Evolutionary conservation across 2,329 filamentous ascomycete genomes (phyloP).

Genomic region (Scortechinia acanthostroma): DNA sequence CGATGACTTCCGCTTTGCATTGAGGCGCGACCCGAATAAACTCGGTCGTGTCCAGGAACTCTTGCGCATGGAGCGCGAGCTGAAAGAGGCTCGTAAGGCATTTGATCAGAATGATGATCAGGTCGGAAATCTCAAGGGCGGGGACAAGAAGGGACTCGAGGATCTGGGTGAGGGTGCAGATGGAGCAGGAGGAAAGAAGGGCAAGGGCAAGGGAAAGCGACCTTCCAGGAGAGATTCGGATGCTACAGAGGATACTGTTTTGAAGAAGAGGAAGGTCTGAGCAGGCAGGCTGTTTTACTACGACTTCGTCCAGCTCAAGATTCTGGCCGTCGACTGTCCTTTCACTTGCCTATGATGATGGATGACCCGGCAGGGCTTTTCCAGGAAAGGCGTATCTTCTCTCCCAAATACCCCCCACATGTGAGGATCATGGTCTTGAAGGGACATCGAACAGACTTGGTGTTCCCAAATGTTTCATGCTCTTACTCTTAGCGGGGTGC

Average conservation of each 20-base stretch:
- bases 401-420: too few relatives aligned
- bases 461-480: too few relatives aligned
- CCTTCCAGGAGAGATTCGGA: neutral
- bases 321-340: too few relatives aligned
- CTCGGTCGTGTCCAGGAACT: constrained; percentile 85
- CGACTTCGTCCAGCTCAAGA: too few relatives aligned
- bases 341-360: too few relatives aligned
- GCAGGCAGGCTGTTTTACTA: neutral
- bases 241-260: neutral
- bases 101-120: constrained; percentile 63
- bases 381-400: too few relatives aligned
- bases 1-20: constrained; percentile 92
- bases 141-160: neutral
- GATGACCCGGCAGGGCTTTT: too few relatives aligned
- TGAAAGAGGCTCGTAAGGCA: constrained; percentile 75
- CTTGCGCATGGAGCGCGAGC: constrained; percentile 77
- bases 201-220: neutral
- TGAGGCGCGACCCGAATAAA: constrained; percentile 77
- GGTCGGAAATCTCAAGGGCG: constrained; percentile 23
- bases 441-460: too few relatives aligned
- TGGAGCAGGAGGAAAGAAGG: neutral
- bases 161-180: neutral
- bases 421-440: too few relatives aligned
- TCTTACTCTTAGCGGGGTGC: too few relatives aligned
- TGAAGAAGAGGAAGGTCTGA: neutral